These are phyloP conservation scores for Exobasidium rhododendri DNA, from an alignment of 1,284 basidiomycete genomes.

Conservation along the genomic window DNA sequence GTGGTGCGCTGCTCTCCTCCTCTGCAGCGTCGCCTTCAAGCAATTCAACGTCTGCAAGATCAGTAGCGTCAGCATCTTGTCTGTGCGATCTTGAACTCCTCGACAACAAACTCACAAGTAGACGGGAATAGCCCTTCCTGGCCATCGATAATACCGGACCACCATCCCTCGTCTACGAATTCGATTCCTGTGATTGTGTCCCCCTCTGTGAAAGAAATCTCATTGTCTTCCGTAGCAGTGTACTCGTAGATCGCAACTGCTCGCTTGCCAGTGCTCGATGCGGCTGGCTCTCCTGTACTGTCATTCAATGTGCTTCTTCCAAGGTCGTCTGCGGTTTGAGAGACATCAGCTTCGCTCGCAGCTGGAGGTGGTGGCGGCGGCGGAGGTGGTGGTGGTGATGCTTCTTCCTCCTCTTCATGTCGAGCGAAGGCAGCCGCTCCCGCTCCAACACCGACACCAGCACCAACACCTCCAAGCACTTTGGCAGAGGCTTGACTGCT, in stretches of 20 bases:
- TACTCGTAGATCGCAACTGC: slow-evolving; percentile 49
- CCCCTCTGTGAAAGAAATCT: slow-evolving; percentile 45
- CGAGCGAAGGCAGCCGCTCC: slow-evolving; percentile 14
- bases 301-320: slow-evolving; percentile 11
- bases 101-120: slow-evolving; percentile 28
- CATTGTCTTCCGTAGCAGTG: slow-evolving; percentile 50
- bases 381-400: slow-evolving; percentile 21
- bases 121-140: slow-evolving; percentile 50
- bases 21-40: slow-evolving; percentile 18
- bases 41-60: slow-evolving; percentile 37
- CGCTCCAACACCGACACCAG: slow-evolving; percentile 9
- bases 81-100: neutral
- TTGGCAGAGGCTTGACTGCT: slow-evolving; percentile 3
- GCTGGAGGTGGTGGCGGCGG: slow-evolving; percentile 32
- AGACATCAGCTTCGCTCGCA: slow-evolving; percentile 16
- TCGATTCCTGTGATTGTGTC: slow-evolving; percentile 40
- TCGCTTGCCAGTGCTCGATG: slow-evolving; percentile 14
- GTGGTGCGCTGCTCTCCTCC: slow-evolving; percentile 11
- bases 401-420: slow-evolving; percentile 3
- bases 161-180: slow-evolving; percentile 53
- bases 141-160: slow-evolving; percentile 47
- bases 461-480: no score
- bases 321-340: slow-evolving; percentile 2
- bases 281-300: slow-evolving; percentile 9
- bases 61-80: neutral